Base-by-base conservation (phyloP, 1,284 basidiomycete species). In the Trametes pubescens region DNA sequence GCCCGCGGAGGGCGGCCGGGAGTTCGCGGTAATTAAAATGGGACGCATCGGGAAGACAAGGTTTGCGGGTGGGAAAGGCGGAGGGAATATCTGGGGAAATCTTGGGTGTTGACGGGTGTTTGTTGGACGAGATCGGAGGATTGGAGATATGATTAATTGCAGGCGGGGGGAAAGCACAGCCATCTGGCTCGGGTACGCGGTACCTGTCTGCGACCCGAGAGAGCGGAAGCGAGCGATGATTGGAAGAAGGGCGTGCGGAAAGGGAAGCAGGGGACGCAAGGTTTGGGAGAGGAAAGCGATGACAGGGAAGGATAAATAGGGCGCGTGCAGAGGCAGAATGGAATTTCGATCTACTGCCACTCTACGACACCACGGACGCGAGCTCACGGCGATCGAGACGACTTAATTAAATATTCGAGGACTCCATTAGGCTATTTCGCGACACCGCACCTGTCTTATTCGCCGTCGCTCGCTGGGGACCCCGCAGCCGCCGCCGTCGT, bases 91-190 rank as follows among this genome's bases (percentile, higher is more conserved):
- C 65, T 61, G 59, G 35, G 51, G 34, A 54, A 59, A 58, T 61
- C 59, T 59, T 43, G 49, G 10, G 58, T 65, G 62, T 64, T 59
- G 55, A 52, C 55, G 54, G 24, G 52, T 65, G 61, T 65, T 62
- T 62, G 55, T 29, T 22, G 22, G 43, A 35, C 43, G 38, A 64
- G 69, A 68, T 68, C 69, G 61, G 57, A 64, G 61, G 58, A 61
- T 48, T 51, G 59, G 58, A 65, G 64, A 64, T 67, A 55, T 71
- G 70, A 71, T 71, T 68, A 68, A 71, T 71, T 67, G 66, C 66
- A 60, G 61, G 55, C 53, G 48, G 53, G 47, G 57, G 58, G 57
- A 32, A 63, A 66, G 66, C 69, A 68, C 66, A 68, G 69, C 65
- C 64, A 65, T 63, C 63, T 64, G 37, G 62, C 55, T 67, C 65